A percentile compares a stretch with the other conserved stretches of the same genome.
phyloP scores from a whole-genome alignment of 176 grass and related monocot genomes.

The Musa schizocarpa region DNA sequence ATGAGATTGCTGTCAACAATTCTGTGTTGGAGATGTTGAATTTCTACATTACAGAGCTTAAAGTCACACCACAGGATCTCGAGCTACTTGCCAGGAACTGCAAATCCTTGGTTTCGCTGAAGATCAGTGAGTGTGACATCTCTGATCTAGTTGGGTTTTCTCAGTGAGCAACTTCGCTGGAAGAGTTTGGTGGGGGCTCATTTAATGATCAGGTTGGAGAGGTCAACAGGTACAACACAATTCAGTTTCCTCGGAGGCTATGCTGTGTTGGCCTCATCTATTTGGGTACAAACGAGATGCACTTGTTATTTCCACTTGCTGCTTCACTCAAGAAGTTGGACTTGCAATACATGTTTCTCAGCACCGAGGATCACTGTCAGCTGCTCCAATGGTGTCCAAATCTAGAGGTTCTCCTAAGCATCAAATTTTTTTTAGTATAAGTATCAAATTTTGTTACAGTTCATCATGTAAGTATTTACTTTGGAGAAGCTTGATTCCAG shows the following conservation, averaged over 20 bases:
- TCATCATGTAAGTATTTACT: neutral
- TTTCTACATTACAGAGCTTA: constrained; percentile 61
- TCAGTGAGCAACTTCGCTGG: constrained; percentile 29
- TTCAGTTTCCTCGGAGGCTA: constrained; percentile 47
- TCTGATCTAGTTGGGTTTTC: constrained; percentile 54
- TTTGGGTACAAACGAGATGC: constrained; percentile 73
- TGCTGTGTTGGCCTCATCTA: constrained; percentile 55
- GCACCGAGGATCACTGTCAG: constrained; percentile 41
- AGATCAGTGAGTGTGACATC: constrained; percentile 70
- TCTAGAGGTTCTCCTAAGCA: constrained; percentile 45
- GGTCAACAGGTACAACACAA: constrained; percentile 21
- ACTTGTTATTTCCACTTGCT: constrained; percentile 48
- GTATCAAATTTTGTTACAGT: neutral
- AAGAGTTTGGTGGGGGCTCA: constrained; percentile 68
- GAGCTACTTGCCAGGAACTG: constrained; percentile 58
- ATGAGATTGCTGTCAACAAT: constrained; percentile 44
- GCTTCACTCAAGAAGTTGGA: constrained; percentile 70
- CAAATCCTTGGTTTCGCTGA: constrained; percentile 59
- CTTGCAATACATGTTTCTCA: constrained; percentile 75
- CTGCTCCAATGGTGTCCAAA: constrained; percentile 72
- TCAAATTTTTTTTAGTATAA: neutral
- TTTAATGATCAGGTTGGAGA: constrained; percentile 40
- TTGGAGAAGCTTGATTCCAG: neutral
- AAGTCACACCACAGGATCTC: constrained; percentile 35
- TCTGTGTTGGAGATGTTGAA: constrained; percentile 50